Evolutionary conservation across 1,284 basidiomycete genomes (phyloP).

Genomic region (Paramarasmius palmivorus): DNA sequence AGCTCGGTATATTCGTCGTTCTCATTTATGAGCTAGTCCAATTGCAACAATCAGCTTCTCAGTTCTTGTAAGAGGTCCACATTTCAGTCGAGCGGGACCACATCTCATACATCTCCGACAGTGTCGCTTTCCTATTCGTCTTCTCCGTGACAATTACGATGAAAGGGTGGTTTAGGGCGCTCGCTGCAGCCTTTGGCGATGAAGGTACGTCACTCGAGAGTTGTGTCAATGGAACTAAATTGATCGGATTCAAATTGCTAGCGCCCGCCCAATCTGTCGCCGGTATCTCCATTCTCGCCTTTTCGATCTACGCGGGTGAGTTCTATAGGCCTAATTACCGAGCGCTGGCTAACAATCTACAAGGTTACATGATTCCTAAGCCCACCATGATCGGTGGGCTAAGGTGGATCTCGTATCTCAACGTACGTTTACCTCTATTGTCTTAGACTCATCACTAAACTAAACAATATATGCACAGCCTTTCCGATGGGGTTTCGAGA

Average conservation of each 20-base stretch:
- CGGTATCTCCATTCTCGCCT: slow-evolving; percentile 47
- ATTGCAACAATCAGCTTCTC: slow-evolving; percentile 49
- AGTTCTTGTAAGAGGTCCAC: slow-evolving; percentile 55
- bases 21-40: slow-evolving; percentile 69
- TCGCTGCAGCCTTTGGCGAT: slow-evolving; percentile 47
- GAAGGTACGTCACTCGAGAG: slow-evolving; percentile 14
- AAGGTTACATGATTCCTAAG: slow-evolving; percentile 40
- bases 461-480: too few species aligned
- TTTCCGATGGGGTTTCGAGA: slow-evolving; percentile 48
- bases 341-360: slow-evolving; percentile 36
- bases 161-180: slow-evolving; percentile 54
- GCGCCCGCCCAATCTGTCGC: slow-evolving; percentile 49
- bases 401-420: slow-evolving; percentile 7
- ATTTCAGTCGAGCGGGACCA: neutral
- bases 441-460: too few species aligned
- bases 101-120: slow-evolving; percentile 18
- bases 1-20: slow-evolving; percentile 49
- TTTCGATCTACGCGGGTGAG: slow-evolving; percentile 42
- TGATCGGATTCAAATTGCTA: slow-evolving; percentile 13
- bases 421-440: too few species aligned
- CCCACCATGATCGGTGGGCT: slow-evolving; percentile 1
- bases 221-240: neutral
- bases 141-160: slow-evolving; percentile 44
- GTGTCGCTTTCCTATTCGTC: slow-evolving; percentile 48
- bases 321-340: slow-evolving; percentile 44